Evolutionary conservation across 208 protist species (phyloP).

Genomic region (Trypanosoma boissoni): DNA sequence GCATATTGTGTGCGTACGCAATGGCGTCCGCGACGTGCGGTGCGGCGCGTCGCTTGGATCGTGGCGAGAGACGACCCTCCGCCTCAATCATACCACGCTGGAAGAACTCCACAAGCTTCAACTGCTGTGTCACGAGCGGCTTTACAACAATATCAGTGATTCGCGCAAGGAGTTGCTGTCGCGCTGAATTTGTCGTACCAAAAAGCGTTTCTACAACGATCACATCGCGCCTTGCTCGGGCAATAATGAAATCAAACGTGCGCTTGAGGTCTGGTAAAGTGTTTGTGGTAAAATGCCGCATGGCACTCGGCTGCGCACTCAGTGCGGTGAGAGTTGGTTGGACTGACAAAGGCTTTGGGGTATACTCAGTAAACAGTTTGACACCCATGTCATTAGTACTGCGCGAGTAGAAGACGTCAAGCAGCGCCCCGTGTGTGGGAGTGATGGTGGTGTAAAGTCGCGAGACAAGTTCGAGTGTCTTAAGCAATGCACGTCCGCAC

Average conservation of each 20-base stretch:
- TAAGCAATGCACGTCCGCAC: conserved; percentile 67
- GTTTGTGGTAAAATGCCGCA: conserved; percentile 59
- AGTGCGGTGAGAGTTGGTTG: conserved; percentile 41
- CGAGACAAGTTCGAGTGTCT: conserved; percentile 74
- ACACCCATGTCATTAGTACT: conserved; percentile 71
- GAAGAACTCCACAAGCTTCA: conserved; percentile 73
- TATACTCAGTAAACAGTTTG: conserved; percentile 67
- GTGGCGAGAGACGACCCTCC: conserved; percentile 60
- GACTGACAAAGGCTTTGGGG: conserved; percentile 48
- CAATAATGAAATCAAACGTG: conserved; percentile 64
- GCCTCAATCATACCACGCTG: conserved; percentile 43
- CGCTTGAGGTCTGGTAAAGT: conserved; percentile 52
- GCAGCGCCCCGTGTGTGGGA: conserved; percentile 60
- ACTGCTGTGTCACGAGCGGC: conserved; percentile 72
- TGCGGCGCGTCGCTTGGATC: conserved; percentile 48
- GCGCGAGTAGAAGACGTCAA: conserved; percentile 65
- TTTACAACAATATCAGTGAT: conserved; percentile 79
- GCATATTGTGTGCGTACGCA: conserved; percentile 66
- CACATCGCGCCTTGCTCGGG: conserved; percentile 68
- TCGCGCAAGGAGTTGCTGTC: conserved; percentile 73
- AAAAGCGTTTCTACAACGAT: conserved; percentile 84
- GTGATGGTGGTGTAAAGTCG: conserved; percentile 70
- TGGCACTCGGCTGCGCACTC: conserved; percentile 36
- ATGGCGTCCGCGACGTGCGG: conserved; percentile 71
- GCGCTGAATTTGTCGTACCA: conserved; percentile 65